Percentiles rank a stretch among this genome's conserved stretches.
Evolutionary conservation across 345 rosid species (phyloP).

Genomic region (sweet orange (Citrus sinensis)): DVS_A1.0 CM039167.1:601001-601500

Average conservation of each 20-base stretch:
- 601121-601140: background rate
- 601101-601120: background rate
- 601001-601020: background rate
- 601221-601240: background rate
- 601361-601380: constrained; percentile 39
- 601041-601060: background rate
- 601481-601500: constrained; percentile 77
- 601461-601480: constrained; percentile 91
- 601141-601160: background rate
- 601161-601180: background rate
- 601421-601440: constrained; percentile 32
- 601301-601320: too few relatives aligned
- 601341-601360: background rate
- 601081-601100: background rate
- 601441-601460: constrained; percentile 82
- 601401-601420: constrained; percentile 32
- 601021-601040: background rate
- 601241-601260: too few relatives aligned
- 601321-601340: background rate
- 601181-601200: background rate
- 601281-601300: too few relatives aligned
- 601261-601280: background rate
- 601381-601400: constrained; percentile 68
- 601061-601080: constrained; percentile 1
- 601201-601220: background rate